phyloP scores from a whole-genome alignment of 2,329 filamentous ascomycete genomes.

The Exophiala bonariae region DNA sequence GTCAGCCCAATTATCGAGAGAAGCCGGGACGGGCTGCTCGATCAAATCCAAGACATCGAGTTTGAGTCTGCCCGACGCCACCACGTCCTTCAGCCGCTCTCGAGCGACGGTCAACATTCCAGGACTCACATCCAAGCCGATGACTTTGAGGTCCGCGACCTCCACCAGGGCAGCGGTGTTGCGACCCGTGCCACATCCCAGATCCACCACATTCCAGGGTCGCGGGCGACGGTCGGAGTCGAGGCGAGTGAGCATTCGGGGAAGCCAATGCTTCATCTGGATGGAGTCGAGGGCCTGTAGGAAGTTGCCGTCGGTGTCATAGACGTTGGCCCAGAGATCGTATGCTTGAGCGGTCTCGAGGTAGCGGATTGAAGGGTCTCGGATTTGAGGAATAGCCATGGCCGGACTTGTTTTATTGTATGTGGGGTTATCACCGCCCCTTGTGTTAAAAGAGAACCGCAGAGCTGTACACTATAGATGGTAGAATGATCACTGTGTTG shows the following conservation, averaged over 20 bases:
- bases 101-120: slow-evolving; percentile 59
- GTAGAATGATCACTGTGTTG: too few species aligned
- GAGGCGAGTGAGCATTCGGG: slow-evolving; percentile 44
- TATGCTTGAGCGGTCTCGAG: slow-evolving; percentile 48
- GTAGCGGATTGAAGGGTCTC: slow-evolving; percentile 28
- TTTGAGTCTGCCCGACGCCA: slow-evolving; percentile 13
- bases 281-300: slow-evolving; percentile 63
- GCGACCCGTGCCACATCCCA: slow-evolving; percentile 66
- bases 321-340: slow-evolving; percentile 54
- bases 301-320: slow-evolving; percentile 67
- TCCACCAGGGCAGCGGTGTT: slow-evolving; percentile 53
- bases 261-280: slow-evolving; percentile 54
- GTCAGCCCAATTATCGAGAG: slow-evolving; percentile 24
- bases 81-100: slow-evolving; percentile 6
- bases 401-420: too few species aligned
- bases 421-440: too few species aligned
- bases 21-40: slow-evolving; percentile 27
- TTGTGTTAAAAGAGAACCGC: too few species aligned
- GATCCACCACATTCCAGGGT: slow-evolving; percentile 52
- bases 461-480: too few species aligned
- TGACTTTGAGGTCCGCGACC: slow-evolving; percentile 36
- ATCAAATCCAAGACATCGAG: slow-evolving; percentile 45
- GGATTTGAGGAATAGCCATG: slow-evolving; percentile 14
- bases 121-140: slow-evolving; percentile 57
- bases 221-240: slow-evolving; percentile 11